A percentile compares a stretch with the other conserved stretches of the same genome.
These are phyloP conservation scores for Aspergillus pseudoglaucus DNA, from an alignment of 2,329 filamentous ascomycete genomes.

Conservation along the genomic window DNA sequence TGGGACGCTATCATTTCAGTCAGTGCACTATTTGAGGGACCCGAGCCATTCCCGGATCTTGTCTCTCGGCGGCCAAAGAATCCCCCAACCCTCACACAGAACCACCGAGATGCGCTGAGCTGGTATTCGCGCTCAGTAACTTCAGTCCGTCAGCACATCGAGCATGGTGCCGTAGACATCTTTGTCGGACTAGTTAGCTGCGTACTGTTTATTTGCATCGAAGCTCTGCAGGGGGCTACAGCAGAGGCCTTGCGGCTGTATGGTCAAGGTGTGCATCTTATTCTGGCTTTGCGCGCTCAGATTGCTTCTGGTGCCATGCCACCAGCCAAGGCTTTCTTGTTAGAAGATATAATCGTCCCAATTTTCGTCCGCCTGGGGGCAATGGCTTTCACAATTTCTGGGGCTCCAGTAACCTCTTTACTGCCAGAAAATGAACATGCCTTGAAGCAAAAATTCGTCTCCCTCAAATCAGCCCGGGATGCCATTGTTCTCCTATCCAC, in stretches of 20 bases:
- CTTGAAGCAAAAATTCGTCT: too few relatives aligned
- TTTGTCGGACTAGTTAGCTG: conserved; percentile 25
- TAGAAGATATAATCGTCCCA: conserved; percentile 22
- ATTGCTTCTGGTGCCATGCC: conserved; percentile 6
- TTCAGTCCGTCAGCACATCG: too few relatives aligned
- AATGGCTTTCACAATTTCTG: conserved; percentile 10
- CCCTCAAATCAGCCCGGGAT: too few relatives aligned
- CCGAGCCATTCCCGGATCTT: conserved; percentile 10
- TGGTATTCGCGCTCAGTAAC: too few relatives aligned
- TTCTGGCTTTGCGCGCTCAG: conserved; percentile 13
- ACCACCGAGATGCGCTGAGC: conserved; percentile 12
- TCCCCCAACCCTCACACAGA: conserved; percentile 7
- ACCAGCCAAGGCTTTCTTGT: conserved; percentile 6
- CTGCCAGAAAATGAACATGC: conserved; percentile 8
- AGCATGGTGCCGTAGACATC: too few relatives aligned
- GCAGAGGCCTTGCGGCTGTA: conserved; percentile 24
- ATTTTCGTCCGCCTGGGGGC: conserved; percentile 24
- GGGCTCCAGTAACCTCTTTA: conserved; percentile 8
- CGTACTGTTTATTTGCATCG: conserved; percentile 30
- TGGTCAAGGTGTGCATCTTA: conserved; percentile 22
- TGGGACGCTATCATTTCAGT: conserved; percentile 32
- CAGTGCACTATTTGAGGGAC: conserved; percentile 28
- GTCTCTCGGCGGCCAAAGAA: conserved; percentile 1
- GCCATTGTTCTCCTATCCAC: too few relatives aligned
- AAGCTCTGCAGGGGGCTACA: conserved; percentile 19